Base-by-base conservation (phyloP, 164 flowering plant genomes). In the Magnolia changhungtana region DNA sequence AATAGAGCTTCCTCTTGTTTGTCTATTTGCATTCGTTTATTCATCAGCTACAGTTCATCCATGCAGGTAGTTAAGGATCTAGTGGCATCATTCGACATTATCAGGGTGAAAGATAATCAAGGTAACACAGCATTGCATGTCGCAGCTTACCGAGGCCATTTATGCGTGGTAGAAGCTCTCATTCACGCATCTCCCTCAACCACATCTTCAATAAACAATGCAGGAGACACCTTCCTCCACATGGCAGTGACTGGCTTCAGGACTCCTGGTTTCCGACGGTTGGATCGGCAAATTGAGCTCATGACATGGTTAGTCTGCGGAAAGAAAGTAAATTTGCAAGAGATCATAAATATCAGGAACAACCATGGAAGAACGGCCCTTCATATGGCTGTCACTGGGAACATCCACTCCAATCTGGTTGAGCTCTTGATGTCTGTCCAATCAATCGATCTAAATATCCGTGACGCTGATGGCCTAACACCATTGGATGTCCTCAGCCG, bases 291-390 rank as follows among this genome's bases (percentile, higher is more conserved):
- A 77, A 85, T 88, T 45, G 91, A 89, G 81, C 94, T 95, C 72
- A 83, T 93, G 85, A 87, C 86, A 75, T 76, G 81, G 68, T 78
- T 95, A 72, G 79, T 87, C 8, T 18, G 73, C 51, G 91, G 91
- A n/a, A 82, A 84, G 31, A 69, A 88, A 67, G 77, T 85, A 2
- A 74, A 87, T 75, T 73, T 89, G 75, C 64, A 82, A 24, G 88
- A 86, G 27, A 78, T 93, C 75, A 89, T 95, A 81, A 92, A 95
- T 80, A 67, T 79, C 55, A 81, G 72, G 80, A 95, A 95, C 85
- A 86, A 81, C n/a, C 86, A 92, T n/a, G 99, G 98, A 21, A 85
- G 92, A 85, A 95, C 98, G 8, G 90, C 92, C 13, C 93, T 95
- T 73, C 99, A 95, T 82, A 63, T 89, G 80, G 99, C 99, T 29